Evolutionary conservation across 2,329 filamentous ascomycete species (phyloP).

Genomic region (Sordariomycetes sp.): DNA sequence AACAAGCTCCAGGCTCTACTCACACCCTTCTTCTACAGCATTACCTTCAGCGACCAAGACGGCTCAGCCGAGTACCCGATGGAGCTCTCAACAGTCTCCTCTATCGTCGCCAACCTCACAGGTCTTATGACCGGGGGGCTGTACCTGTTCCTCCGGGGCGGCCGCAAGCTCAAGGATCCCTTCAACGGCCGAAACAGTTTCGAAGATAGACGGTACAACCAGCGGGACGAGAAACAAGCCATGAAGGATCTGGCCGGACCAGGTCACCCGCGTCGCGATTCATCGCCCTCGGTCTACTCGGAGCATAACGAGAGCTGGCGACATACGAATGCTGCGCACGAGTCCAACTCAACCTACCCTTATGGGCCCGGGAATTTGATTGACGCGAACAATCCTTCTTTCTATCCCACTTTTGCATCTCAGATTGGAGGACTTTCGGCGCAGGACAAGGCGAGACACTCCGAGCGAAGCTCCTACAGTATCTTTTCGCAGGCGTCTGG

Average conservation of each 20-base stretch:
- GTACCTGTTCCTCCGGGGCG: conserved; percentile 51
- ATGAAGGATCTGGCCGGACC: neutral
- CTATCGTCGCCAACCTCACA: conserved; percentile 56
- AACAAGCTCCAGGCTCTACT: conserved; percentile 40
- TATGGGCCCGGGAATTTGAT: neutral
- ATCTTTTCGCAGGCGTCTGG: conserved; percentile 18
- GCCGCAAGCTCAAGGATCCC: neutral
- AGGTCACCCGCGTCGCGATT: neutral
- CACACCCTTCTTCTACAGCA: conserved; percentile 54
- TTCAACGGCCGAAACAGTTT: neutral
- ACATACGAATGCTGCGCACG: neutral
- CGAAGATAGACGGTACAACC: neutral
- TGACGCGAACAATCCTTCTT: neutral
- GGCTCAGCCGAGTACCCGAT: conserved; percentile 39
- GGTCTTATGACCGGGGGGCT: conserved; percentile 57
- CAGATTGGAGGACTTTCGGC: neutral
- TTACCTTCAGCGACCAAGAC: conserved; percentile 34
- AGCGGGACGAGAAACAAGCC: neutral
- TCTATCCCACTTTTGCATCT: neutral
- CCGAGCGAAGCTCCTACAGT: conserved; percentile 10
- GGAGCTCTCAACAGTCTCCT: conserved; percentile 51
- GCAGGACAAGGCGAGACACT: neutral
- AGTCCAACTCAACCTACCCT: no score
- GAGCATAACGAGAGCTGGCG: neutral
- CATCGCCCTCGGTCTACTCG: neutral